These are phyloP conservation scores for Bipolaris zeicola DNA, from an alignment of 2,329 filamentous ascomycete species.

Conservation along the genomic window DNA sequence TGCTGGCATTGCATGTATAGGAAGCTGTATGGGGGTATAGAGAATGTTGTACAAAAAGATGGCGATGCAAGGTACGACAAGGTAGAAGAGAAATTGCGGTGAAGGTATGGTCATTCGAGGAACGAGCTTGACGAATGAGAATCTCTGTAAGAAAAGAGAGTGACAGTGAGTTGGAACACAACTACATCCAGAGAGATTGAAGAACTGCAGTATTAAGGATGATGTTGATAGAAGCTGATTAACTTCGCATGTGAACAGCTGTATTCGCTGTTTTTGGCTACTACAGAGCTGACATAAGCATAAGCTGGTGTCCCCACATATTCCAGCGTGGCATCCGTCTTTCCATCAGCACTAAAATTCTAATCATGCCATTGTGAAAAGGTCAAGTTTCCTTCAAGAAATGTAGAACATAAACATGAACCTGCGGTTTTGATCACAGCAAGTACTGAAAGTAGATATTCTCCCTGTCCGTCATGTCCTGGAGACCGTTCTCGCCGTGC, in stretches of 20 bases:
- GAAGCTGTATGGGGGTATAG: not conserved
- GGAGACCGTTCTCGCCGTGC: slow-evolving; percentile 29
- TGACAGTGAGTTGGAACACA: not conserved
- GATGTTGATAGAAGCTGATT: not conserved
- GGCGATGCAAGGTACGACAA: slow-evolving; percentile 1
- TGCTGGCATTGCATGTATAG: slow-evolving; percentile 47
- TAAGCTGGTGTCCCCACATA: not conserved
- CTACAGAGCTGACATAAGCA: not conserved
- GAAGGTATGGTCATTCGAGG: slow-evolving; percentile 4
- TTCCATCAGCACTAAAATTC: not conserved
- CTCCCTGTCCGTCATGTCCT: slow-evolving; percentile 32
- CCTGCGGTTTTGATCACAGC: slow-evolving; percentile 1
- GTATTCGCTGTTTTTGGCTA: not conserved
- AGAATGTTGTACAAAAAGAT: slow-evolving; percentile 1
- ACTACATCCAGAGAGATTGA: not conserved
- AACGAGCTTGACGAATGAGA: not conserved
- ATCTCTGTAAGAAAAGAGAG: too few relatives aligned
- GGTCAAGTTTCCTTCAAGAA: not conserved
- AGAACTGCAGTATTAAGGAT: not conserved
- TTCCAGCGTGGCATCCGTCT: not conserved
- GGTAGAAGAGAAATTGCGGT: not conserved
- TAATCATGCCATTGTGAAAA: not conserved
- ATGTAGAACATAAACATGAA: not conserved
- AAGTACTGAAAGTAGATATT: slow-evolving; percentile 32
- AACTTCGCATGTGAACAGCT: not conserved